Evolutionary conservation across 108 stramenopile genomes (phyloP), one percentile per base, ranked within the genome.

Genomic region (Stephanodiscus minutulus): DNA sequence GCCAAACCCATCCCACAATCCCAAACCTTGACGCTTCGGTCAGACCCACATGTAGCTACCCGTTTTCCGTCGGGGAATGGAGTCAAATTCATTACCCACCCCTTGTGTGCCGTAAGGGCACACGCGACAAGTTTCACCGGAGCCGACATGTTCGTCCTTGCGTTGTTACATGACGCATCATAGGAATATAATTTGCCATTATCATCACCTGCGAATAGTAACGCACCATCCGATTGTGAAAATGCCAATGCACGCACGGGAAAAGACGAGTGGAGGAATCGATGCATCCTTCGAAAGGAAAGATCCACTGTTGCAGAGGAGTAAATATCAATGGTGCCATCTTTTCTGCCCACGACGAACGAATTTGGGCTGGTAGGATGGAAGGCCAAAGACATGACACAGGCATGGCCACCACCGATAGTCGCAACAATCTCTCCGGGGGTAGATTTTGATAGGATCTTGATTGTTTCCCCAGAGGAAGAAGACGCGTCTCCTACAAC

Each of bases 261-360:
- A 27, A 25, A 53, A 2, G 75, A 48, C 17, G 74, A 58, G 50
- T 72, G 69, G 10, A 64, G 33, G 5, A 81, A 47, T 64, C 61
- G 52, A 59, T 81, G 79, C 29, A 81, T 50, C 33, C 79, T 28
- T 48, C 74, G 79, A 60, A 76, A 81, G 43, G 50, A 43, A 5
- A 72, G 43, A 27, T 61, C 55, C 20, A 44, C 37, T 46, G 56
- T 37, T 9, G 75, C 70, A 24, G 75, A 72, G 28, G 75, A 77
- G 54, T 81, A 81, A 29, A 81, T 66, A 55, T 81, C 80, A 41
- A 81, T 59, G 15, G 64, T 77, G 18, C 80, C 80, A 77, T 81
- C 80, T 61, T 76, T 81, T 50, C 80, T 27, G 27, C 80, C 80
- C 8, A 81, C 80, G 28, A 70, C 80, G 43, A 81, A 77, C 1